Percentiles rank a stretch among this genome's conserved stretches.
phyloP scores from a whole-genome alignment of 768 basidiomycete genomes.

The Mycena indigotica region DNA sequence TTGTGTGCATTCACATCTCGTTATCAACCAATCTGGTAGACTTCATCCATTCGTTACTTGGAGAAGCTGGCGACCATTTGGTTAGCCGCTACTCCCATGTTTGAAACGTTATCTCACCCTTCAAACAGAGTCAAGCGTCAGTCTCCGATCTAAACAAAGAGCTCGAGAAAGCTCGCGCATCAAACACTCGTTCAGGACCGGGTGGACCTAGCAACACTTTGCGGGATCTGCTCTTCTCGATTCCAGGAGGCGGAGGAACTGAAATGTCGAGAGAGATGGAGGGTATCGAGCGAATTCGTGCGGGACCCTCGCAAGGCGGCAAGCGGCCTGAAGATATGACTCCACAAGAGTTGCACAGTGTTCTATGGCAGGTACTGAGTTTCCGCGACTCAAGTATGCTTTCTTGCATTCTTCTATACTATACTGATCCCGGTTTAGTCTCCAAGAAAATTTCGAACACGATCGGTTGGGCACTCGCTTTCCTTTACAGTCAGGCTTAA shows the following conservation, averaged over 20 bases:
- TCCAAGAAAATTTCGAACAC: constrained; percentile 79
- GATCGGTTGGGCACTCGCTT: constrained; percentile 52
- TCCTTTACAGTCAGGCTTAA: background rate
- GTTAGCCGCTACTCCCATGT: constrained; percentile 24
- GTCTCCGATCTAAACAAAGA: constrained; percentile 85
- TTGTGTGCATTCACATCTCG: background rate
- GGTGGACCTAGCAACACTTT: constrained; percentile 49
- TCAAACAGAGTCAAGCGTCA: constrained; percentile 57
- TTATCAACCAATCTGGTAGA: constrained; percentile 39
- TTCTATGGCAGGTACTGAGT: constrained; percentile 82
- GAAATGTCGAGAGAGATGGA: constrained; percentile 79
- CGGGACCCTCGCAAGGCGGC: constrained; percentile 59
- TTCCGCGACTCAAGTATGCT: constrained; percentile 77
- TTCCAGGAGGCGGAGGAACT: constrained; percentile 63
- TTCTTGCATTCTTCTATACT: background rate
- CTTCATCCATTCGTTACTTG: constrained; percentile 67
- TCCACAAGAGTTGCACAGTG: constrained; percentile 83
- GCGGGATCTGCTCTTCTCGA: constrained; percentile 58
- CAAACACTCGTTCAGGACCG: constrained; percentile 36
- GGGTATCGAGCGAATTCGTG: constrained; percentile 67
- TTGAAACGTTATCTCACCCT: background rate
- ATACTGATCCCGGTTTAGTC: constrained; percentile 35
- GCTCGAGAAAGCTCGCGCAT: constrained; percentile 65
- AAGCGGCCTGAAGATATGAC: constrained; percentile 80
- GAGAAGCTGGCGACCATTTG: constrained; percentile 35